Evolutionary conservation across 352 stramenopile genomes (phyloP).

Genomic region (Blastocystis sp.): DNA sequence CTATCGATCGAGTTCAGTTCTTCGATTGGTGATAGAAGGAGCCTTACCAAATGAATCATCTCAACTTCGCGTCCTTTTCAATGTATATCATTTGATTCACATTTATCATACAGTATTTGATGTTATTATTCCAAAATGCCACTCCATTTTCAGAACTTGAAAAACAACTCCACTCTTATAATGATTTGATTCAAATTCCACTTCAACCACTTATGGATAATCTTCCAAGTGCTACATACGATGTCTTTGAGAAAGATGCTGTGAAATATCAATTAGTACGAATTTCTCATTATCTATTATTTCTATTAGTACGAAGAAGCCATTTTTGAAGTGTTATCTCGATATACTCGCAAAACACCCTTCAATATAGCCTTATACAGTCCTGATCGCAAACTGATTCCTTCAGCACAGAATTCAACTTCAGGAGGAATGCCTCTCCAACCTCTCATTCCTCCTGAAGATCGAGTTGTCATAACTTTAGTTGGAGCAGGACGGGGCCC

Average conservation of each 20-base stretch:
- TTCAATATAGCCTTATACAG: constrained; percentile 1
- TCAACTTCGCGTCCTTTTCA: constrained; percentile 67
- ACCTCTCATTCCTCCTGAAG: neutral
- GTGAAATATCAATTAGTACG: constrained; percentile 83
- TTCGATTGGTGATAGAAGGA: constrained; percentile 77
- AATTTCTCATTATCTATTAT: neutral
- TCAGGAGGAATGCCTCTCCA: neutral
- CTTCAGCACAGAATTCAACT: neutral
- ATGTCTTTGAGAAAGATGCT: constrained; percentile 93
- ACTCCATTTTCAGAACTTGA: constrained; percentile 74
- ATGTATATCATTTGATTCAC: constrained; percentile 66
- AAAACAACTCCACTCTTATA: constrained; percentile 64
- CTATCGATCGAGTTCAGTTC: constrained; percentile 71
- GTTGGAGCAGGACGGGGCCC: constrained; percentile 89
- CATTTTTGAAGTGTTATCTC: constrained; percentile 73
- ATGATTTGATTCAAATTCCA: constrained; percentile 69
- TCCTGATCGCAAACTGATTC: neutral
- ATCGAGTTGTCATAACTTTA: constrained; percentile 69
- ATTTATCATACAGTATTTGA: constrained; percentile 80
- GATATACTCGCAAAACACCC: neutral
- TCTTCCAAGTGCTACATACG: constrained; percentile 93
- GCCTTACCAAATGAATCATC: constrained; percentile 72
- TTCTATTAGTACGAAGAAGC: constrained; percentile 84
- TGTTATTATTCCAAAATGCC: constrained; percentile 78
- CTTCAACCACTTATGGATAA: constrained; percentile 95